Conservation (phyloP, 2,329 filamentous ascomycete species). For the Raffaelea albimanens region DNA sequence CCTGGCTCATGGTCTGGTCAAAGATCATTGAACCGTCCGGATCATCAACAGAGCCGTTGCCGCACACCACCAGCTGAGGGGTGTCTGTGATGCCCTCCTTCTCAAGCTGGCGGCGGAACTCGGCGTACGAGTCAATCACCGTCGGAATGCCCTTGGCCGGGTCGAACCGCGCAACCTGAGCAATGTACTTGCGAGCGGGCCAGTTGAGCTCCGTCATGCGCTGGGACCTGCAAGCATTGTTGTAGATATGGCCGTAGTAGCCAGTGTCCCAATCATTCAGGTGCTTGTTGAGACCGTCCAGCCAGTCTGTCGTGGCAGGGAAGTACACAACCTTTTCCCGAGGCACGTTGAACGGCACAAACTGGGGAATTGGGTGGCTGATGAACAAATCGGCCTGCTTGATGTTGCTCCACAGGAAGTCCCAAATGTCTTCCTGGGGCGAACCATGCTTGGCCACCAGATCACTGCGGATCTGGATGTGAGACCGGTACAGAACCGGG, state of each 20-base stretch:
- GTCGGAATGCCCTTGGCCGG: constrained; percentile 75
- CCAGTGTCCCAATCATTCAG: constrained; percentile 60
- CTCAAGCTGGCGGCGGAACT: constrained; percentile 55
- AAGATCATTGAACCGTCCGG: constrained; percentile 66
- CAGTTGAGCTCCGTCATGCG: constrained; percentile 49
- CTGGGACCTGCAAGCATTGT: constrained; percentile 48
- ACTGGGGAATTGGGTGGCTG: constrained; percentile 67
- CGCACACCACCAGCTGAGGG: constrained; percentile 68
- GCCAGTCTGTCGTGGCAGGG: constrained; percentile 75
- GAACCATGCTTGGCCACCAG: constrained; percentile 52
- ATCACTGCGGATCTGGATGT: constrained; percentile 75
- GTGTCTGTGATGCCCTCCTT: constrained; percentile 38
- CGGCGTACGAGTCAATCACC: constrained; percentile 65
- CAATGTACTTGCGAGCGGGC: constrained; percentile 60
- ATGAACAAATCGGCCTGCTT: constrained; percentile 68
- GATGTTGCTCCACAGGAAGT: constrained; percentile 64
- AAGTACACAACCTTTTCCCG: constrained; percentile 61
- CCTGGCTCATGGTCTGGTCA: constrained; percentile 58
- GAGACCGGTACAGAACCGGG: constrained; percentile 70
- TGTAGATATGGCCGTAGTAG: constrained; percentile 70
- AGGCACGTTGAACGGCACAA: constrained; percentile 61
- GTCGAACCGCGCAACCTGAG: constrained; percentile 75
- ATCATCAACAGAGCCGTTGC: constrained; percentile 73
- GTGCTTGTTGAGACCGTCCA: constrained; percentile 72
- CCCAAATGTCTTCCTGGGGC: constrained; percentile 66